Evolutionary conservation across 2,329 filamentous ascomycete species (phyloP), one percentile per base, ranked within the genome.

Genomic region (Bipolaris oryzae): DNA sequence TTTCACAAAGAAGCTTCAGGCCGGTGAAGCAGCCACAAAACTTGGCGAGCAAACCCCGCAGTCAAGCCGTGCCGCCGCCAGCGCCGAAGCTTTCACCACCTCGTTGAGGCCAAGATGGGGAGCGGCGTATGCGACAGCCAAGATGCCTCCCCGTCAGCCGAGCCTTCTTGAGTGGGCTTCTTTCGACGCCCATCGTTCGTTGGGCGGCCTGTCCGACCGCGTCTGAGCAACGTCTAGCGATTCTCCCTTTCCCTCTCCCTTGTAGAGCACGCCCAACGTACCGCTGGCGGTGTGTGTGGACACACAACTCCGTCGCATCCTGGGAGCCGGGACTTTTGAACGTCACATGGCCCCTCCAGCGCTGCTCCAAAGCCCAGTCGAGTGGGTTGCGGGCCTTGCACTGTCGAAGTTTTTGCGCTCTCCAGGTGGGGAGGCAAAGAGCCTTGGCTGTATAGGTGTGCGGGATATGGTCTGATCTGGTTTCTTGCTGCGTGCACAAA

Each of bases 151-250:
- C 45, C 64, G 70, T 71, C 69, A 71, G 69, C 69, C 68, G 59
- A 72, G 66, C 64, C 50, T 49, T 60, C 61, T 71, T 70, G 62
- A 49, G 53, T 50, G 67, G 65, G 64, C 71, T 73, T 74, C 69
- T 74, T 72, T 72, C 55, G 54, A 74, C 70, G 54, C 63, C 60
- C 52, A 35, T 45, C 45, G 50, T 59, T 58, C 43, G 45, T 48
- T 53, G 31, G 47, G 37, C 2, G n/a, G 45, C 13, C 15, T 16
- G 41, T 23, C 33, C 23, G 34, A n/a, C 42, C n/a, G 48, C 42
- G 21, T 31, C 44, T n/a, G 10, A 46, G 43, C 41, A 44, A 20
- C 34, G 37, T 15, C 13, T 23, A 15, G 13, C 31, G 9, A 28
- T 28, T 28, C 25, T 9, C 9, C 0, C 7, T 25, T 7, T 10